Evolutionary conservation across 352 stramenopile species (phyloP).

Genomic region (Globisporangium radiosum): DNA sequence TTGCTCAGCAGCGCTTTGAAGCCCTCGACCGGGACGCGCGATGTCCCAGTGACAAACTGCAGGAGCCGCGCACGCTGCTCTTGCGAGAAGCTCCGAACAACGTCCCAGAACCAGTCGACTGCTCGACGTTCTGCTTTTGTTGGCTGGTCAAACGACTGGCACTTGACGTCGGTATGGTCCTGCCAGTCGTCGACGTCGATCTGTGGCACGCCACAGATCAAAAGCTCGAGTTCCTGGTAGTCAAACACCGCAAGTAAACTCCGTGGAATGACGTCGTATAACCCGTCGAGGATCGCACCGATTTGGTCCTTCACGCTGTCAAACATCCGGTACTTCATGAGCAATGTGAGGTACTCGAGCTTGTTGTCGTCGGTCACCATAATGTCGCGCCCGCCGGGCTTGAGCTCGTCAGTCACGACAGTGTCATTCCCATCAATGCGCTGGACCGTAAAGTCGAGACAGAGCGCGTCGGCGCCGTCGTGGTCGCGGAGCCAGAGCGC

Average conservation of each 20-base stretch:
- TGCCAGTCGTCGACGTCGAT: conserved; percentile 91
- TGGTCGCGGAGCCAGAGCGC: conserved; percentile 62
- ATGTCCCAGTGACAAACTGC: conserved; percentile 89
- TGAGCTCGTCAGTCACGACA: conserved; percentile 83
- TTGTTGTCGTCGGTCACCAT: conserved; percentile 93
- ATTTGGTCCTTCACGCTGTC: conserved; percentile 89
- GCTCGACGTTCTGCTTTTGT: conserved; percentile 51
- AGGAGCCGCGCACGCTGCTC: conserved; percentile 83
- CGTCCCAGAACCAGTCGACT: conserved; percentile 89
- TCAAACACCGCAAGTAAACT: conserved; percentile 88
- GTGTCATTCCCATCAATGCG: conserved; percentile 36
- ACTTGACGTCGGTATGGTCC: conserved; percentile 76
- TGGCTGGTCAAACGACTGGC: conserved; percentile 61
- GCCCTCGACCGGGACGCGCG: conserved; percentile 90
- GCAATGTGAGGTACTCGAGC: conserved; percentile 92
- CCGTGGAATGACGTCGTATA: conserved; percentile 89
- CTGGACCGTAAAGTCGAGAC: conserved; percentile 73
- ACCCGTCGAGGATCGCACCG: conserved; percentile 83
- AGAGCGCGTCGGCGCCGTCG: conserved; percentile 50
- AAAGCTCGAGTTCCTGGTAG: conserved; percentile 94
- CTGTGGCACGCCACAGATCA: conserved; percentile 87
- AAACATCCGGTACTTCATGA: conserved; percentile 93
- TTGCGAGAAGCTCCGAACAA: conserved; percentile 67
- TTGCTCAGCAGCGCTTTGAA: conserved; percentile 88
- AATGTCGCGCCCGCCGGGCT: conserved; percentile 86